Evolutionary conservation across 768 basidiomycete genomes (phyloP).

Genomic region (Trametes sanguinea): DNA sequence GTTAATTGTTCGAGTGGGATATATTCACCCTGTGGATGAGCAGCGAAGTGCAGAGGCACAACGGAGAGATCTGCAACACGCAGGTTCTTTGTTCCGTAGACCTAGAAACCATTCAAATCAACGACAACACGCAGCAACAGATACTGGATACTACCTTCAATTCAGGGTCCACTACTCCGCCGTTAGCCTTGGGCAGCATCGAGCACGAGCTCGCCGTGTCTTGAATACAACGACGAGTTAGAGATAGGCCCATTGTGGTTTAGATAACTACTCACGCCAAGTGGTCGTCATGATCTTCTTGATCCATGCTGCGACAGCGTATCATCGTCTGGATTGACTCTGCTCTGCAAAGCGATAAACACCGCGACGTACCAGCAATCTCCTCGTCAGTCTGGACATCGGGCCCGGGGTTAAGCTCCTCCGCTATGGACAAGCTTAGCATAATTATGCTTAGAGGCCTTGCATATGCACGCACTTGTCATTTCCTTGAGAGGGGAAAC

Average conservation of each 20-base stretch:
- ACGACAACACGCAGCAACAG: not conserved
- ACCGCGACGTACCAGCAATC: constrained; percentile 18
- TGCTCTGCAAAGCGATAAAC: not conserved
- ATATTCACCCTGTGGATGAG: constrained; percentile 46
- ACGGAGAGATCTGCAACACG: constrained; percentile 58
- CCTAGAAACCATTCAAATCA: constrained; percentile 32
- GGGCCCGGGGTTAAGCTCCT: constrained; percentile 36
- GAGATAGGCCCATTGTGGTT: not conserved
- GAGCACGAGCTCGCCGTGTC: constrained; percentile 52
- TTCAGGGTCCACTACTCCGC: constrained; percentile 52
- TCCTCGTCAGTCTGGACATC: constrained; percentile 33
- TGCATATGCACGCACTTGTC: constrained; percentile 19
- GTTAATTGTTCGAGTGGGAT: too few species aligned
- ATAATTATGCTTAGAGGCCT: not conserved
- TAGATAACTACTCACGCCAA: constrained; percentile 24
- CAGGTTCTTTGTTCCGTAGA: constrained; percentile 60
- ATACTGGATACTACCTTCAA: constrained; percentile 39
- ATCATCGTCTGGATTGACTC: not conserved
- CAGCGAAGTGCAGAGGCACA: constrained; percentile 51
- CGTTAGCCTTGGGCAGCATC: constrained; percentile 53
- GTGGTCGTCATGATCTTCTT: constrained; percentile 27
- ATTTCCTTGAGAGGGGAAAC: constrained; percentile 31
- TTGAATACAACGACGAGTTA: constrained; percentile 17
- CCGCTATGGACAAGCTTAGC: constrained; percentile 15
- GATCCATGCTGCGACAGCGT: constrained; percentile 24